Evolutionary conservation across 257 asterid genomes (phyloP).

Genomic region (Euphrasia confusa): DNA sequence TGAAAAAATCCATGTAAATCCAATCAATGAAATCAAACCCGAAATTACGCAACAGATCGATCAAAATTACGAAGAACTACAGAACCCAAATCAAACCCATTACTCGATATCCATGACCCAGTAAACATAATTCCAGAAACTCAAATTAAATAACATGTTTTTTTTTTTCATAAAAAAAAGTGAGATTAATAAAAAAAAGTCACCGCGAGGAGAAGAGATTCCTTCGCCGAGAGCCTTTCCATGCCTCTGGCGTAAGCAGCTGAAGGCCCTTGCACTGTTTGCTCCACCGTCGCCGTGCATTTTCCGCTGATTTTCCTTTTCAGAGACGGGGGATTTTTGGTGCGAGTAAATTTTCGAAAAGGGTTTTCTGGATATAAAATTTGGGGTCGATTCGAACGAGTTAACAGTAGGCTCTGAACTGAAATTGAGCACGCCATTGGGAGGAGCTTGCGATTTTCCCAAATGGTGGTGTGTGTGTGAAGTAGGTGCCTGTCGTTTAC

Average conservation of each 20-base stretch:
- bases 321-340: conserved; percentile 10
- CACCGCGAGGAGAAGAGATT: conserved; percentile 74
- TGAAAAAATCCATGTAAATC: conserved; percentile 17
- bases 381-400: conserved; percentile 14
- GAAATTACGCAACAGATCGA: not conserved
- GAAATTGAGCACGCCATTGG: conserved; percentile 37
- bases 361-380: conserved; percentile 12
- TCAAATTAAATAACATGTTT: not conserved
- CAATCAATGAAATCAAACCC: not conserved
- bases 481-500: not conserved
- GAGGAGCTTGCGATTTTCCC: not conserved
- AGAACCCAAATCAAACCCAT: conserved; percentile 18
- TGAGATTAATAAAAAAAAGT: conserved; percentile 17
- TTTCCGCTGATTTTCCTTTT: conserved; percentile 20
- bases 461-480: not conserved
- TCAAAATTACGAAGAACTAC: not conserved
- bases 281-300: conserved; percentile 59
- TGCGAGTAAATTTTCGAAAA: not conserved
- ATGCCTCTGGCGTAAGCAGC: conserved; percentile 77
- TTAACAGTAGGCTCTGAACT: conserved; percentile 22
- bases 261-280: conserved; percentile 56
- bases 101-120: conserved; percentile 10
- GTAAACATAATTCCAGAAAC: conserved; percentile 2
- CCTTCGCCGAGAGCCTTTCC: conserved; percentile 77
- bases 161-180: too few relatives aligned